Conservation (phyloP, 768 basidiomycete species). For the Strobilomyces dryophilus region DNA sequence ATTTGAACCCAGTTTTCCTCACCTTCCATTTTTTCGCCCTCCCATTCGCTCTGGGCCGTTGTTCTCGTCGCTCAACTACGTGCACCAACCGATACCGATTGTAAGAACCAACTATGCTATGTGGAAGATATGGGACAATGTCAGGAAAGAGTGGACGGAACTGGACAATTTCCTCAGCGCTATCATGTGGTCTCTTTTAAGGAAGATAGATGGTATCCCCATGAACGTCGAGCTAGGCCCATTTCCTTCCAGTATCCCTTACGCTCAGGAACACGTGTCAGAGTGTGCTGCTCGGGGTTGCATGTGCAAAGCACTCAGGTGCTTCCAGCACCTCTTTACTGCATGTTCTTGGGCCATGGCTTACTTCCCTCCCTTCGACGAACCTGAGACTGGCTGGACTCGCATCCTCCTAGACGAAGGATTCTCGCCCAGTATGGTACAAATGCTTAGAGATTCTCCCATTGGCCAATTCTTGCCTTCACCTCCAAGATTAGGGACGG, state of each 20-base stretch:
- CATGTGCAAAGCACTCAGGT: background rate
- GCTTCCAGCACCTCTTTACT: background rate
- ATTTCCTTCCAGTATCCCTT: background rate
- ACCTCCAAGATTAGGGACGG: background rate
- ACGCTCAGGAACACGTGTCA: background rate
- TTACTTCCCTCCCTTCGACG: background rate
- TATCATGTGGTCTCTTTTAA: too few species aligned
- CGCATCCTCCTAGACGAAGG: background rate
- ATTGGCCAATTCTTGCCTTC: background rate
- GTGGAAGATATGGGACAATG: too few species aligned
- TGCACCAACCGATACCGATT: too few species aligned
- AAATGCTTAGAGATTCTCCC: background rate
- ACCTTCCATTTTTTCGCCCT: too few species aligned
- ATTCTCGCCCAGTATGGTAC: background rate
- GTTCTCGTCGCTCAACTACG: too few species aligned
- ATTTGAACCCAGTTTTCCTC: too few species aligned
- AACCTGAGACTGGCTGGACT: background rate
- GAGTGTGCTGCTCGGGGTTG: background rate
- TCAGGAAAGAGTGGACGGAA: too few species aligned
- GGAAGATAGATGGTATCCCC: too few species aligned
- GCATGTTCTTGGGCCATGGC: background rate
- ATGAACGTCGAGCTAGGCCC: too few species aligned
- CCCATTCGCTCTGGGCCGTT: too few species aligned
- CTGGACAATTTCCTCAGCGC: too few species aligned
- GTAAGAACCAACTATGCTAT: too few species aligned